phyloP scores from a whole-genome alignment of 805 yeast species.

The Pichia californica region DNA sequence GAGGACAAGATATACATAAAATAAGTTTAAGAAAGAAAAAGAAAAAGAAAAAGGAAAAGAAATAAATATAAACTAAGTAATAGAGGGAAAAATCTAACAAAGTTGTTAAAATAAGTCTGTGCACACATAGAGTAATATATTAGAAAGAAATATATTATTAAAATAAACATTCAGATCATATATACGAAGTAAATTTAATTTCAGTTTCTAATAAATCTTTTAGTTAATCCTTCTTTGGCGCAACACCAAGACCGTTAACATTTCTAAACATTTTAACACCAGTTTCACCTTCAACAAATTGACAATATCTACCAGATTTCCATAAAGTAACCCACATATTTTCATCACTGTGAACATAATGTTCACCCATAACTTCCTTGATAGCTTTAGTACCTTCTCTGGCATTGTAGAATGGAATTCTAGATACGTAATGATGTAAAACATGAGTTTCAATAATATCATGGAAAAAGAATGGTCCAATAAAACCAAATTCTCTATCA shows the following conservation, averaged over 20 bases:
- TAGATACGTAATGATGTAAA: conserved; percentile 73
- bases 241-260: conserved; percentile 51
- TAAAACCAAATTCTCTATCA: conserved; percentile 76
- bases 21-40: too few relatives aligned
- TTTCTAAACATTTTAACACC: conserved; percentile 75
- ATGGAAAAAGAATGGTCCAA: conserved; percentile 75
- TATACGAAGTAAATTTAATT: too few relatives aligned
- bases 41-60: too few relatives aligned
- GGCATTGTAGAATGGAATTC: conserved; percentile 87
- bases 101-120: too few relatives aligned
- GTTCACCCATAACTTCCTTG: conserved; percentile 79
- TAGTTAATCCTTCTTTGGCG: conserved; percentile 13
- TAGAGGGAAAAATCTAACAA: too few relatives aligned
- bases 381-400: conserved; percentile 73
- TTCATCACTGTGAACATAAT: conserved; percentile 60
- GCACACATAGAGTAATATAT: too few relatives aligned
- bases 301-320: conserved; percentile 58
- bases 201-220: too few relatives aligned
- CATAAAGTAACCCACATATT: conserved; percentile 69
- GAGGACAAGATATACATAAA: too few relatives aligned
- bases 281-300: conserved; percentile 65
- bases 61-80: too few relatives aligned
- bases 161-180: too few relatives aligned
- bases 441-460: conserved; percentile 90
- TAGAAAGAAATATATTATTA: too few relatives aligned